Evolutionary conservation across 2,329 filamentous ascomycete species (phyloP), one percentile per base, ranked within the genome.

Genomic region (Nemania sp.): DNA sequence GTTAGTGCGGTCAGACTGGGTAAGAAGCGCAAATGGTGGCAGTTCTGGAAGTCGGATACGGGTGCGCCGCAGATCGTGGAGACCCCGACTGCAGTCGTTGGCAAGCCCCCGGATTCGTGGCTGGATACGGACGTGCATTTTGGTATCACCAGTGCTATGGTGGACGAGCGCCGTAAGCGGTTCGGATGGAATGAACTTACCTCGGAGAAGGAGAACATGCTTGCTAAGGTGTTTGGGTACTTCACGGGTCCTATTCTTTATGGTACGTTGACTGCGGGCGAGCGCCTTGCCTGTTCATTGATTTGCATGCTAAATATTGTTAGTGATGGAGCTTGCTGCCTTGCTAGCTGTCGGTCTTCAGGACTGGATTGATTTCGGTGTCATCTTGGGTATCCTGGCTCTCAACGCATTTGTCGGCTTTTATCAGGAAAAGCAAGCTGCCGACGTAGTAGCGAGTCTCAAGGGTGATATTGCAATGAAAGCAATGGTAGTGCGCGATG

Each of bases 401-500:
- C 89, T 93, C 70, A 93, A 93, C 83, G 91, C 91, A 72, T 82
- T 90, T 71, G 91, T 93, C 79, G 91, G 91, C 84, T 93, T 90
- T 88, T 93, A 93, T 80, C 91, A 93, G 80, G 91, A 93, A 82
- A 93, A 93, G 84, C 90, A 93, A 81, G 91, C 91, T 75, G 91
- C 90, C 73, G 91, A 93, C 81, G 90, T 93, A 76, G 90, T 92
- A 76, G 90, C 90, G 64, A 88, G 84, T 70, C 83, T 93, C 70
- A 93, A 93, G 84, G 91, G 91, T 83, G 91, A 93, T 77, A 93
- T 93, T 77, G 91, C 91, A 75, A 91, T 93, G 89, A 90, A 88
- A 81, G 88, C 89, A 55, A 84, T 83, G 70, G 89, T 91, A 76
- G 81, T 93, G 73, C 90, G 91, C 76, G 85, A 92, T 77, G 90